Base-by-base conservation (phyloP, 2,329 filamentous ascomycete species). In the Fusarium ramigenum region DNA sequence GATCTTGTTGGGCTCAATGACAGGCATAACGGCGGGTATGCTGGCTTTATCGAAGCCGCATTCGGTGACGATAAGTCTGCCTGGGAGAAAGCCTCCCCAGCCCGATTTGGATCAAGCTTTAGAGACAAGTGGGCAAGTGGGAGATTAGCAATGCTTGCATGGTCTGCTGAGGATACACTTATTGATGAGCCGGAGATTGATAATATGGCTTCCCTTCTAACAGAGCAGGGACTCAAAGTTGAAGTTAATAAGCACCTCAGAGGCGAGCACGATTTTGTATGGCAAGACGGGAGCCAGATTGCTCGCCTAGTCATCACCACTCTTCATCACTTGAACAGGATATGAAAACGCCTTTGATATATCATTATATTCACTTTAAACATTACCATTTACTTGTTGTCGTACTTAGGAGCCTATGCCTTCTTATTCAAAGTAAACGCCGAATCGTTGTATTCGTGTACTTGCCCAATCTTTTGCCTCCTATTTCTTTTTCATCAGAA, bases 201-300 rank as follows among this genome's bases (percentile, higher is more conserved):
- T 44, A 82, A 80, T 21, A 90, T 93, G 87, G 83, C 85, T 61
- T 78, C 78, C 67, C 82, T 83, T 58, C 80, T 92, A 37, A 68
- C 36, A 43, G 77, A 80, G 39, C 80, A 83, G 81, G 79, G 81
- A 80, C 66, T 86, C 54, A 61, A 70, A 16, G 68, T 78, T 19
- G 67, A 74, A 9, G 72, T 79, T 39, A 57, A 80, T 39, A 83
- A 79, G 70, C 85, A 89, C 74, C 78, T 91, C 58, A 80, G 79
- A 14, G 92, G 89, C 9, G 84, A 84, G 42, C 92, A 94, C 80
- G 88, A 93, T 80, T 86, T 87, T 72, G 83, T 92, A 6, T 93
- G 91, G 89, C 78, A 87, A 78, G 85, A 88, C 65, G 91, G 91
- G 21, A 78, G 79, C 39, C 87, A 90, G 73, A 79, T 93, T 54